Conservation (phyloP, 73 alveolate genomes). For the Tetrahymena thermophila region DNA sequence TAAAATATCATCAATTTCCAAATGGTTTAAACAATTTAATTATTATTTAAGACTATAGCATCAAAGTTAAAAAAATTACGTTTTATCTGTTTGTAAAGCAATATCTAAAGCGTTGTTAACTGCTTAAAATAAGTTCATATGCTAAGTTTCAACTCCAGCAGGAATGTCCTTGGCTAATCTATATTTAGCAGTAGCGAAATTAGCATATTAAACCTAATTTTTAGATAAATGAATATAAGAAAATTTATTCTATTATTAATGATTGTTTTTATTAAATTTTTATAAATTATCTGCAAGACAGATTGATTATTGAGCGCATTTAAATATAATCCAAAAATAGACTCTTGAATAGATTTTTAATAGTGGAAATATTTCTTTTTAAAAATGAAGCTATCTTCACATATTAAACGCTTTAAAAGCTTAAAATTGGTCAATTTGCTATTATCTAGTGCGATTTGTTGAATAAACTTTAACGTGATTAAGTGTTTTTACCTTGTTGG, state of each 20-base stretch:
- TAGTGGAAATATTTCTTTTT: too few relatives aligned
- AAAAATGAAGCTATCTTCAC: background rate
- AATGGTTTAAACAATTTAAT: too few relatives aligned
- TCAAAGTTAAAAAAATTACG: background rate
- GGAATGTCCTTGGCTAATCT: constrained; percentile 25
- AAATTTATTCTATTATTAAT: too few relatives aligned
- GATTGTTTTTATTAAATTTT: background rate
- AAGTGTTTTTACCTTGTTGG: background rate
- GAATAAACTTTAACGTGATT: background rate
- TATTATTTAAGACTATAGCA: background rate
- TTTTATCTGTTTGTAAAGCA: constrained; percentile 57
- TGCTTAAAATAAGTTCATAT: constrained; percentile 62
- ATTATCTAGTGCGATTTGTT: background rate
- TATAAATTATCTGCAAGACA: background rate
- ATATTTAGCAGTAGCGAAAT: constrained; percentile 23
- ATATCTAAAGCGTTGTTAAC: constrained; percentile 70
- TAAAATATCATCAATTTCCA: too few relatives aligned
- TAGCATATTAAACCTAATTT: background rate
- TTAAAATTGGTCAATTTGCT: background rate
- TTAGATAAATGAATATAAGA: too few relatives aligned
- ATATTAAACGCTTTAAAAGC: background rate
- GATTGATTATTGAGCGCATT: background rate
- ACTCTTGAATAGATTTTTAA: background rate
- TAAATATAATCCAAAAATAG: background rate
- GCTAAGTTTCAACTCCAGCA: constrained; percentile 10